Evolutionary conservation across 148 eudicot species (phyloP), one percentile per base, ranked within the genome.

Genomic region (Vaccinium darrowii): DNA sequence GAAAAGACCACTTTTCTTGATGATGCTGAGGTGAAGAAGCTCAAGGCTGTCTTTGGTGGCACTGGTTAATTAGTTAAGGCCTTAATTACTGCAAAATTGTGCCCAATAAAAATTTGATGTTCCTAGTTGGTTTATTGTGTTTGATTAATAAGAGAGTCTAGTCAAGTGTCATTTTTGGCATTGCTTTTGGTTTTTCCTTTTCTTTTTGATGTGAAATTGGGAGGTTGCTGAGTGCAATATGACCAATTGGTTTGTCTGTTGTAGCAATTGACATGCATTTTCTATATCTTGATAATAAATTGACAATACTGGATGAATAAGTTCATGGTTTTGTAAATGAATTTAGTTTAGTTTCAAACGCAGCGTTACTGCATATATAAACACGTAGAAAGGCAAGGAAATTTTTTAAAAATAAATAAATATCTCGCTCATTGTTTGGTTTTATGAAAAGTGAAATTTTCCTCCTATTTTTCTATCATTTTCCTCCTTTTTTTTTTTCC

Each of bases 1-100:
- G 84, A 81, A 25, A 86, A 80, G 72, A 88, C 92, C 10, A 92
- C 96, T 74, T 95, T 95, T 87, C 89, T 94, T 58, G 96, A 93
- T 77, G 85, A 56, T 74, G 90, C 88, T 51, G 80, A 80, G 57
- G 85, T 94, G 10, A 94, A 92, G 94, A 93, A 92, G 89, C 96
- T 94, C 85, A 94, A 94, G 92, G 89, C 88, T 53, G 96, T 93
- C 21, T 93, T 93, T 79, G 98, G 98, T 19, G 96, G 96, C 53
- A 89, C 89, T 1, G 89, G 88, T 60, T 92, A 85, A 88, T 12
- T n/a, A 7, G 3, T 33, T 43, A 43, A 43, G 5, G 54, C 54
- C 54, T 52, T 52, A 33, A 33, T 33, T 33, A 12, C 13, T 52
- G 10, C 12, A 12, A 52, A 12, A 10, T 2, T 52, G 54, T 52